These are phyloP conservation scores for Penicillium antarcticum DNA, from an alignment of 495 filamentous ascomycete genomes.

Conservation along the genomic window DNA sequence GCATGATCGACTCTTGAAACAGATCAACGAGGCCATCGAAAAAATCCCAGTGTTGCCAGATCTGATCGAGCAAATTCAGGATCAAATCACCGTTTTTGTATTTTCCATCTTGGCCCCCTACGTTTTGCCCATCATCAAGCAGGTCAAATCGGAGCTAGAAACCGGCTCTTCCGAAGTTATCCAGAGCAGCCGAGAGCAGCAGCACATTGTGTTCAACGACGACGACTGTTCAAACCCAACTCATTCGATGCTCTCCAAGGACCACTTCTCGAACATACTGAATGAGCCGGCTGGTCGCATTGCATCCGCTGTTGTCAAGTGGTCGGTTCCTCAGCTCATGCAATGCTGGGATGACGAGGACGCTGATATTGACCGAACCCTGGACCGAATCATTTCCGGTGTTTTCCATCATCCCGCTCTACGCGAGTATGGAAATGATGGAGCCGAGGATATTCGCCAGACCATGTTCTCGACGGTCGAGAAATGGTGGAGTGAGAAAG, in stretches of 20 bases:
- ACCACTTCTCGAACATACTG: constrained; percentile 83
- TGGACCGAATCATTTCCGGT: constrained; percentile 73
- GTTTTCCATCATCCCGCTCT: constrained; percentile 87
- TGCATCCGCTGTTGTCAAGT: constrained; percentile 71
- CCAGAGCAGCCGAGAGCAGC: constrained; percentile 70
- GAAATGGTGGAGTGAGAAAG: constrained; percentile 73
- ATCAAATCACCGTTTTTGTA: constrained; percentile 78
- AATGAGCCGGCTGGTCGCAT: constrained; percentile 86
- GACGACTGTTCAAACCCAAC: constrained; percentile 74
- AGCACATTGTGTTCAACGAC: constrained; percentile 82
- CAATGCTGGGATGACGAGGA: constrained; percentile 77
- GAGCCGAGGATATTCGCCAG: constrained; percentile 65
- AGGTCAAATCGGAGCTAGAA: constrained; percentile 78
- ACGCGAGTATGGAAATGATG: constrained; percentile 65
- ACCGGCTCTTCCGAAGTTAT: constrained; percentile 87
- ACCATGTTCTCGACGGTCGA: constrained; percentile 76
- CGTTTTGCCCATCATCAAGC: constrained; percentile 77
- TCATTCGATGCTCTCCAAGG: constrained; percentile 94
- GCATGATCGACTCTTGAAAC: constrained; percentile 81
- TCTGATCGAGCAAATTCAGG: constrained; percentile 74
- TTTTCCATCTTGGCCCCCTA: constrained; percentile 84
- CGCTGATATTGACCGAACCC: constrained; percentile 60
- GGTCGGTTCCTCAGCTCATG: constrained; percentile 84
- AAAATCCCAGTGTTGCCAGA: constrained; percentile 77
- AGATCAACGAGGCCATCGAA: constrained; percentile 71